Base-by-base conservation (phyloP, 164 flowering plant species). In the Liquidambar formosana region DNA sequence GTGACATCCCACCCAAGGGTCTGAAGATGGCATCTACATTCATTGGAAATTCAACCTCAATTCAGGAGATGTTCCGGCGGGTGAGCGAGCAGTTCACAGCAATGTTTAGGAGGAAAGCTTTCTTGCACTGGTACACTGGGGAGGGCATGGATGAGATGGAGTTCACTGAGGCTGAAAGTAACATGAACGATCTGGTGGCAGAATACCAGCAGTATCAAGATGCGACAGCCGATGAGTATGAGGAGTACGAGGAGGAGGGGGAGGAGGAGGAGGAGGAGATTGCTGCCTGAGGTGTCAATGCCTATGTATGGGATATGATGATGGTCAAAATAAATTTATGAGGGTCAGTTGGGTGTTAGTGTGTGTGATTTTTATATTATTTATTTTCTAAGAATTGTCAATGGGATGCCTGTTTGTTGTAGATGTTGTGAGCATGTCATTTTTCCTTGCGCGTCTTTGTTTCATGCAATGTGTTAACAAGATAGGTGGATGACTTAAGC, bases 1-100 rank as follows among this genome's bases (percentile, higher is more conserved):
- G 62, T 14, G 62, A 58, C 43, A 58, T 58, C 44, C 44, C 62
- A 26, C 62, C 62, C 16, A 58, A 14, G 43, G 62, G 62, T 58
- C 19, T 58, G 38, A 58, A 27, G 19, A 58, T 58, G 62, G 14
- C 62, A 4, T 58, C 62, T 18, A 58, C 62, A 33, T 58, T 58
- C n/a, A 58, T 58, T 33, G 62, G 62, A 16, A 58, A 58, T 33
- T 58, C 62, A 1, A 58, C 62, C 43, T 58, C 62, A 8, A 58
- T 58, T 58, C 62, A 58, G 9, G 62, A 58, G 43, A 58, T 58
- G 62, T 58, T 58, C 38, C 62, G 62, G 6, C 62, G 62, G 23
- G 62, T 58, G 62, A 58, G 62, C 19, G 62, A 58, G 18, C 62
- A 58, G 43, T 58, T 58, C 62, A n/a, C n/a, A n/a, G n/a, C n/a